These are phyloP conservation scores for Microdochium nivale DNA, from an alignment of 2,329 filamentous ascomycete genomes.

Conservation along the genomic window DNA sequence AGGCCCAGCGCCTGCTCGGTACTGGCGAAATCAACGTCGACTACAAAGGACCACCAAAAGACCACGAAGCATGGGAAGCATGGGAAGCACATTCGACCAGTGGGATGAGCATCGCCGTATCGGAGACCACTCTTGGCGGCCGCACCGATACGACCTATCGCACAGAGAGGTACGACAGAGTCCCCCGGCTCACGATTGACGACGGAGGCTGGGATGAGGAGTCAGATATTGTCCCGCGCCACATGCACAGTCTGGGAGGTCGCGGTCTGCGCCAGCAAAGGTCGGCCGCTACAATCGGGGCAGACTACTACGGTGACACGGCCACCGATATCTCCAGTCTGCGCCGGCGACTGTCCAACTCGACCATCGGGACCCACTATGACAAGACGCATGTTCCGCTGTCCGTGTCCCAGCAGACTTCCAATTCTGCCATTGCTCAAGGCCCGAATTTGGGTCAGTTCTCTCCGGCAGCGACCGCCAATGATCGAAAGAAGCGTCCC, in stretches of 20 bases:
- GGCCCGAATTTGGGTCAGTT: constrained; percentile 16
- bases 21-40: constrained; percentile 35
- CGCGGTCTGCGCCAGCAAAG: constrained; percentile 6
- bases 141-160: neutral
- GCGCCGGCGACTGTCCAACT: constrained; percentile 40
- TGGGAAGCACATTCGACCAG: constrained; percentile 36
- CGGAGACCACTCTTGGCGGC: constrained; percentile 30
- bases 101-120: constrained; percentile 33
- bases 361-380: constrained; percentile 49
- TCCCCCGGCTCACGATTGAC: constrained; percentile 7
- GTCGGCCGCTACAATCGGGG: constrained; percentile 14
- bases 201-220: constrained; percentile 35
- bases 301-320: constrained; percentile 14
- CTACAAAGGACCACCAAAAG: constrained; percentile 13
- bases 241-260: constrained; percentile 5
- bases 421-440: constrained; percentile 49
- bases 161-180: neutral
- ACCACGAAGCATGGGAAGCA: constrained; percentile 25
- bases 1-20: constrained; percentile 43
- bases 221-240: constrained; percentile 34
- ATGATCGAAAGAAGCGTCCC: constrained; percentile 37
- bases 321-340: constrained; percentile 34
- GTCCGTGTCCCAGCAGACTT: constrained; percentile 51
- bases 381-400: constrained; percentile 47
- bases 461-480: constrained; percentile 6